A percentile compares a stretch with the other conserved stretches of the same genome.
phyloP scores from a whole-genome alignment of 2,329 filamentous ascomycete species.

The Penicillium sp. region DNA sequence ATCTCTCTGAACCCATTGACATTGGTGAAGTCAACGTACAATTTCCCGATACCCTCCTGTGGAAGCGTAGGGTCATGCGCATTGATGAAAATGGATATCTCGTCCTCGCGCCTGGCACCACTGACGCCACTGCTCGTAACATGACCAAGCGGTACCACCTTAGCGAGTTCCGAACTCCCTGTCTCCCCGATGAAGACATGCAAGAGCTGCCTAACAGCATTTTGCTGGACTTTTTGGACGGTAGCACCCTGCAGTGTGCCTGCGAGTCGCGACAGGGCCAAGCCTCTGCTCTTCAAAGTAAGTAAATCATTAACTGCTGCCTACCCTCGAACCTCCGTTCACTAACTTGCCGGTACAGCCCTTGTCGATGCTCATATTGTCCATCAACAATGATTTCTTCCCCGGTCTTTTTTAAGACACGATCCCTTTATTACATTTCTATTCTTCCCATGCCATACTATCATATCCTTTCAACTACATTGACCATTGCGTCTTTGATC shows the following conservation, averaged over 20 bases:
- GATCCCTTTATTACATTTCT: constrained; percentile 10
- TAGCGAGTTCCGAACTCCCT: constrained; percentile 78
- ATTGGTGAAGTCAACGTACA: constrained; percentile 95
- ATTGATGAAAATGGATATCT: constrained; percentile 84
- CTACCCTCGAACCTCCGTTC: not conserved
- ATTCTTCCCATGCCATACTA: not conserved
- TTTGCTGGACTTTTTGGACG: constrained; percentile 65
- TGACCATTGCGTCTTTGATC: constrained; percentile 9
- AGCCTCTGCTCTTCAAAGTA: constrained; percentile 55
- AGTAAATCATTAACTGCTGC: constrained; percentile 28
- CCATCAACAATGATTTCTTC: constrained; percentile 29
- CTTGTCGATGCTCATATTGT: constrained; percentile 47
- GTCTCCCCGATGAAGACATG: constrained; percentile 83
- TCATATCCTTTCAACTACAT: constrained; percentile 12
- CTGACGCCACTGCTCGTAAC: constrained; percentile 62
- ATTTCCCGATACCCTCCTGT: constrained; percentile 92
- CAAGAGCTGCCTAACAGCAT: constrained; percentile 92
- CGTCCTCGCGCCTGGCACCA: constrained; percentile 73
- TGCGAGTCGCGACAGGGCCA: constrained; percentile 62
- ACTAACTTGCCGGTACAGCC: constrained; percentile 34
- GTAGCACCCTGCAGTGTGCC: constrained; percentile 66
- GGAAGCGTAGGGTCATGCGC: constrained; percentile 90
- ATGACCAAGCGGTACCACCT: constrained; percentile 82
- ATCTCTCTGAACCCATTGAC: constrained; percentile 62
- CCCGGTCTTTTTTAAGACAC: constrained; percentile 6